Evolutionary conservation across 805 yeast species (phyloP).

Genomic region (Torulaspora franciscae): DNA sequence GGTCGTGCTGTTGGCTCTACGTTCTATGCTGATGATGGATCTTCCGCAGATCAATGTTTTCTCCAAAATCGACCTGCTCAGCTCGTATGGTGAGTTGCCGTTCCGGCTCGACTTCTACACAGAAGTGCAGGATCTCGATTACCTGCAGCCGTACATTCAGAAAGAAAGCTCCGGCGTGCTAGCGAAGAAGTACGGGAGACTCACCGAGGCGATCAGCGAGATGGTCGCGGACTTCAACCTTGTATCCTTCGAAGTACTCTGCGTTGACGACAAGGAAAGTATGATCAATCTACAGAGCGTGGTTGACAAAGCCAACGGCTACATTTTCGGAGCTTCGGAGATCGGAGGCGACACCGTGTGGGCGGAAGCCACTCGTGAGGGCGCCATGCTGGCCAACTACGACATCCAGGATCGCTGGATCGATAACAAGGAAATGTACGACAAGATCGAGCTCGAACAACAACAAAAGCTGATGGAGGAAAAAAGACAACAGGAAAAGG

Average conservation of each 20-base stretch:
- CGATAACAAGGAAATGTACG: slow-evolving; percentile 74
- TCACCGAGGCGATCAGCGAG: slow-evolving; percentile 76
- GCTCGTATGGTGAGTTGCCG: slow-evolving; percentile 74
- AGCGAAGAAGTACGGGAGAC: slow-evolving; percentile 55
- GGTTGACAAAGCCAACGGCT: slow-evolving; percentile 91
- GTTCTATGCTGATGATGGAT: slow-evolving; percentile 90
- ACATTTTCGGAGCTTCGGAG: slow-evolving; percentile 87
- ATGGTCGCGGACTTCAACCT: slow-evolving; percentile 81
- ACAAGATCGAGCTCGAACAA: slow-evolving; percentile 51
- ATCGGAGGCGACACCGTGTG: slow-evolving; percentile 96
- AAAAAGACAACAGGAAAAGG: slow-evolving; percentile 38
- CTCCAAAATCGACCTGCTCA: slow-evolving; percentile 80
- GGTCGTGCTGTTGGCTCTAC: slow-evolving; percentile 66
- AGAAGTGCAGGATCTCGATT: slow-evolving; percentile 79
- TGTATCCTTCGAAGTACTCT: slow-evolving; percentile 81
- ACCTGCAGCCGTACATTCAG: slow-evolving; percentile 61
- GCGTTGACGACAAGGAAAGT: slow-evolving; percentile 85
- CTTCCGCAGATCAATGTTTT: slow-evolving; percentile 91
- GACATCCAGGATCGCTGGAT: slow-evolving; percentile 97
- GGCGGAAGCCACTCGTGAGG: slow-evolving; percentile 91
- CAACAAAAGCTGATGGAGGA: slow-evolving; percentile 41
- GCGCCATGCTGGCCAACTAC: slow-evolving; percentile 48
- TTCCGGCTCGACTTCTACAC: slow-evolving; percentile 82
- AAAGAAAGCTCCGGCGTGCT: slow-evolving; percentile 65
- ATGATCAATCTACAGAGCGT: slow-evolving; percentile 78